These are phyloP conservation scores for Boletus sp. DNA, from an alignment of 768 basidiomycete genomes.

Conservation along the genomic window DNA sequence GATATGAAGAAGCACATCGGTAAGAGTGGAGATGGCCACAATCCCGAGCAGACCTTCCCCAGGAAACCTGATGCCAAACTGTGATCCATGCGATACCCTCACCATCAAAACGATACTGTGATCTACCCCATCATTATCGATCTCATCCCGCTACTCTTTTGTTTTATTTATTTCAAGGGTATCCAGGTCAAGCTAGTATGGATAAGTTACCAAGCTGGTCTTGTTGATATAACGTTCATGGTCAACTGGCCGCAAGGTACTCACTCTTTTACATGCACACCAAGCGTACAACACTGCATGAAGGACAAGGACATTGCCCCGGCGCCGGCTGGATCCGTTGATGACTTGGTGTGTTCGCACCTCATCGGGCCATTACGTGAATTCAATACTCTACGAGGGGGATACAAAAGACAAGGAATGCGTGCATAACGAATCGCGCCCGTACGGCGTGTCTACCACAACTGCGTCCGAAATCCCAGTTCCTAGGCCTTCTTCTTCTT, in stretches of 20 bases:
- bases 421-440: background rate
- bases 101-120: background rate
- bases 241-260: no score
- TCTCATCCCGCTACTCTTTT: background rate
- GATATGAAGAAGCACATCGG: conserved; percentile 4
- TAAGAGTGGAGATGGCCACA: conserved; percentile 7
- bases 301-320: no score
- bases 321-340: no score
- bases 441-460: background rate
- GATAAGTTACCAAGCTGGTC: no score
- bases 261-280: no score
- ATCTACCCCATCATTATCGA: background rate
- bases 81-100: conserved; percentile 15
- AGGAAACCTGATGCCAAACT: conserved; percentile 24
- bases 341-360: no score
- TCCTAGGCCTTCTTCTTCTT: conserved; percentile 68
- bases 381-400: background rate
- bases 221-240: no score
- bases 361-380: background rate
- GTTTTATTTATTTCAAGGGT: background rate
- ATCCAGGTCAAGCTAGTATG: background rate
- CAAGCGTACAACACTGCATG: no score
- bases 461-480: background rate
- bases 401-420: background rate
- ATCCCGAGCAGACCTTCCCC: conserved; percentile 4